A percentile compares a stretch with the other conserved stretches of the same genome.
phyloP scores from a whole-genome alignment of 441 rosid genomes.

The Breynia disticha region DNA sequence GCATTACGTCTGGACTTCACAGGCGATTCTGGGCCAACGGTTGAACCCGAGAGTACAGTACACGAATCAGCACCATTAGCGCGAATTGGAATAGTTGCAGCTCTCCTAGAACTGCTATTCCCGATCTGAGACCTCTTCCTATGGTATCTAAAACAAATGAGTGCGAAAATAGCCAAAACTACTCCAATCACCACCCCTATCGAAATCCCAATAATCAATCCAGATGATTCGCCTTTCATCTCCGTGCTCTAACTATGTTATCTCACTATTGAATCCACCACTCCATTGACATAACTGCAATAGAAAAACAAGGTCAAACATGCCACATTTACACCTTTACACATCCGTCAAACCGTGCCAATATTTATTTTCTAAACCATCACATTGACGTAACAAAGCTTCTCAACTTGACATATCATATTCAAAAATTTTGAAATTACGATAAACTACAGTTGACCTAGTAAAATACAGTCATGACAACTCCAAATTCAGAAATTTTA shows the following conservation, averaged over 20 bases:
- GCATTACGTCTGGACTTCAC: constrained; percentile 52
- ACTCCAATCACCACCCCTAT: constrained; percentile 91
- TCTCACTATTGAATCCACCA: constrained; percentile 23
- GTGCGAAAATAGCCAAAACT: constrained; percentile 52
- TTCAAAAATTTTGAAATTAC: too few species aligned
- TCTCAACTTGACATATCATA: too few species aligned
- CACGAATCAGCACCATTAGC: constrained; percentile 72
- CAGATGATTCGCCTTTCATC: constrained; percentile 76
- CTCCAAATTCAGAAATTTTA: too few species aligned
- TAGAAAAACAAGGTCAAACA: neutral
- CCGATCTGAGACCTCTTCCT: constrained; percentile 80
- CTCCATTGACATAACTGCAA: constrained; percentile 43
- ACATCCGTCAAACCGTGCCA: too few species aligned
- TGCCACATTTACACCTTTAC: too few species aligned
- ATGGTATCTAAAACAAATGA: constrained; percentile 60
- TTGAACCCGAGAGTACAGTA: constrained; percentile 67
- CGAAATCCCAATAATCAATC: constrained; percentile 80
- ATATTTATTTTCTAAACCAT: too few species aligned
- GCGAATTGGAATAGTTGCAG: constrained; percentile 65
- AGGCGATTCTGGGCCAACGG: constrained; percentile 77
- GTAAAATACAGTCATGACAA: too few species aligned
- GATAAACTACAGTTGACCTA: too few species aligned
- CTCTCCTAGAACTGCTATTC: constrained; percentile 74
- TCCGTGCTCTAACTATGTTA: constrained; percentile 20
- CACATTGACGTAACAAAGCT: too few species aligned